phyloP scores from a whole-genome alignment of 169 alveolate species.

The Plasmodium fragile region DNA sequence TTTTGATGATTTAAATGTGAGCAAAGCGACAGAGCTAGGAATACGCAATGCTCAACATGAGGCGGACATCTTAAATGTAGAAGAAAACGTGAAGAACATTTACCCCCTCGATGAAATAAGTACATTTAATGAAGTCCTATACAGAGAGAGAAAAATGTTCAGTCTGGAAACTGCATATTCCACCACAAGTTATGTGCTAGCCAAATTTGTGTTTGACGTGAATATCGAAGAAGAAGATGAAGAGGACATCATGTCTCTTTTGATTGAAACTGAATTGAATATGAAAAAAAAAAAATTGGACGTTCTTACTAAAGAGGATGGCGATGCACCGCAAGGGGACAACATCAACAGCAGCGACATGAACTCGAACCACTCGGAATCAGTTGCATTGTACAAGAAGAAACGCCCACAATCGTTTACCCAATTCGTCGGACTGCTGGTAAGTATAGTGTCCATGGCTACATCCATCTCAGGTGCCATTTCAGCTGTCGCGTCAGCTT shows the following conservation, averaged over 20 bases:
- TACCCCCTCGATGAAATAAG: conserved; percentile 61
- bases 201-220: conserved; percentile 43
- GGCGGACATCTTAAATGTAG: conserved; percentile 27
- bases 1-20: conserved; percentile 64
- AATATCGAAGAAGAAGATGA: conserved; percentile 41
- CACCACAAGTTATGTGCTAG: conserved; percentile 44
- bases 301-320: conserved; percentile 5
- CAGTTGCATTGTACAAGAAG: neutral
- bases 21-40: conserved; percentile 25
- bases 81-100: conserved; percentile 1
- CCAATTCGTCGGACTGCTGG: conserved; percentile 49
- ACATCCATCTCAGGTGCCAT: conserved; percentile 66
- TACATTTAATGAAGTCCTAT: conserved; percentile 48
- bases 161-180: conserved; percentile 50
- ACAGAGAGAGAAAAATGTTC: conserved; percentile 55
- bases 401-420: conserved; percentile 42
- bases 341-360: neutral
- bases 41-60: conserved; percentile 8
- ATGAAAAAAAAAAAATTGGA: conserved; percentile 66
- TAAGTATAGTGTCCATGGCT: conserved; percentile 1
- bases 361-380: neutral
- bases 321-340: neutral
- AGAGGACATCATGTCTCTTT: conserved; percentile 49
- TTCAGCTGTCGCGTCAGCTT: conserved; percentile 50
- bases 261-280: conserved; percentile 44